phyloP scores from a whole-genome alignment of 2,329 filamentous ascomycete genomes.

The Aspergillus calidoustus region DNA sequence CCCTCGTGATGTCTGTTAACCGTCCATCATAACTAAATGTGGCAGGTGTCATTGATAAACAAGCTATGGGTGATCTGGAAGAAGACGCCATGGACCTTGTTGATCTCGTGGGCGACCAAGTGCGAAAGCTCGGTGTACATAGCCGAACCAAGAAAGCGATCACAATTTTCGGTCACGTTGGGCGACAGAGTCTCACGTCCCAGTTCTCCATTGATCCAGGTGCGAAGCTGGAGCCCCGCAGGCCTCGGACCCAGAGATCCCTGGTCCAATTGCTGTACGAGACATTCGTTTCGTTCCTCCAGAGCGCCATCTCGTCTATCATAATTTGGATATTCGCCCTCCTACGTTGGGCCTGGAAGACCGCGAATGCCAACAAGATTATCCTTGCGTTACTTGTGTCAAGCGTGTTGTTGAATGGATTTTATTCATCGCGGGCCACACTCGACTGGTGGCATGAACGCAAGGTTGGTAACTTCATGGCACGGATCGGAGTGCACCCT shows the following conservation, averaged over 20 bases:
- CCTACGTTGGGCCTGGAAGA: conserved; percentile 67
- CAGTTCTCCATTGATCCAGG: conserved; percentile 43
- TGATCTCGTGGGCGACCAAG: conserved; percentile 56
- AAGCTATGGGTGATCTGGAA: conserved; percentile 72
- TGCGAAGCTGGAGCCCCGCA: conserved; percentile 49
- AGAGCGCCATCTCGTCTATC: conserved; percentile 75
- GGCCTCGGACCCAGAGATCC: conserved; percentile 63
- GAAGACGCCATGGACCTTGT: conserved; percentile 53
- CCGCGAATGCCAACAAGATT: conserved; percentile 73
- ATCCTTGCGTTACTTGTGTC: conserved; percentile 70
- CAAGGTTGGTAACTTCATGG: conserved; percentile 80
- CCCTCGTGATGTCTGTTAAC: neutral
- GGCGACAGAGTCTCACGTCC: conserved; percentile 47
- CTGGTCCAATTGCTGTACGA: conserved; percentile 74
- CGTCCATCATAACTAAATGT: conserved; percentile 10
- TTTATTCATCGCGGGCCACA: conserved; percentile 74
- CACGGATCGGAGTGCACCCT: conserved; percentile 75
- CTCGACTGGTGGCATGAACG: conserved; percentile 86
- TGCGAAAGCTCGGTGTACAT: conserved; percentile 51
- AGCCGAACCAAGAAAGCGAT: conserved; percentile 55
- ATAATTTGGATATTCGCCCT: conserved; percentile 76
- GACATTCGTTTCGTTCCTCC: conserved; percentile 70
- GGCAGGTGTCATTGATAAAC: conserved; percentile 59
- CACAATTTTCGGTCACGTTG: conserved; percentile 54
- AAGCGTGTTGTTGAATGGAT: conserved; percentile 73